Base-by-base conservation (phyloP, 345 rosid genomes). In the Eutrema heterophyllum region DNA sequence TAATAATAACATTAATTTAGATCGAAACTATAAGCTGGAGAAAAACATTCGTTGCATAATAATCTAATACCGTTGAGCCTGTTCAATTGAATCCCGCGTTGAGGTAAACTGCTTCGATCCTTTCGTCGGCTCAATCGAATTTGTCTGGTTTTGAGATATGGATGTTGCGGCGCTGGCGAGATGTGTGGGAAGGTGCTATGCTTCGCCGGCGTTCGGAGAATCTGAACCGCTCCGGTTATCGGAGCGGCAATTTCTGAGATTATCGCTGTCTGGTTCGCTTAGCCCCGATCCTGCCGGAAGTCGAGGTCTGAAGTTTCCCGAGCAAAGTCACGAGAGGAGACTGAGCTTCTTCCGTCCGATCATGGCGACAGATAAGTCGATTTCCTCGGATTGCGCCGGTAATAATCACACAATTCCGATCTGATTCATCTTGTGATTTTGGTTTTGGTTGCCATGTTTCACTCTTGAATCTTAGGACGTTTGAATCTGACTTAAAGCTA, bases 291-390 rank as follows among this genome's bases (percentile, higher is more conserved):
- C 12, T 58, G 39, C 53, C 29, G 44, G 45, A 41, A 5, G 10
- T 24, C 16, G 27, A 24, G 10, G 48, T 51, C 52, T 54, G 41
- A 51, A 75, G 26, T 35, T 77, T 33, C 35, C 58, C 57, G 38
- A 32, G 39, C 13, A 62, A 26, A 54, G 35, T 65, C 33, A 71
- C 52, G 64, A 41, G 65, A 77, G 83, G 70, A 79, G 82, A 71
- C 52, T 61, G 65, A 70, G 75, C 59, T 65, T 56, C 49, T 53
- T 69, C 78, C 60, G 64, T 68, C 79, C 84, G 50, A 70, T 87
- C 56, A 59, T 57, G 79, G 90, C 90, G 18, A 72, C 55, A 68
- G 84, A 84, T 35, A 85, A 88, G 32, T 53, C 89, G 12, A 62
- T 74, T 35, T 52, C 79, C 11, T 67, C 68, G 61, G 76, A 63